Evolutionary conservation across 2,329 filamentous ascomycete species (phyloP).

Genomic region (Aspergillus floridensis): DNA sequence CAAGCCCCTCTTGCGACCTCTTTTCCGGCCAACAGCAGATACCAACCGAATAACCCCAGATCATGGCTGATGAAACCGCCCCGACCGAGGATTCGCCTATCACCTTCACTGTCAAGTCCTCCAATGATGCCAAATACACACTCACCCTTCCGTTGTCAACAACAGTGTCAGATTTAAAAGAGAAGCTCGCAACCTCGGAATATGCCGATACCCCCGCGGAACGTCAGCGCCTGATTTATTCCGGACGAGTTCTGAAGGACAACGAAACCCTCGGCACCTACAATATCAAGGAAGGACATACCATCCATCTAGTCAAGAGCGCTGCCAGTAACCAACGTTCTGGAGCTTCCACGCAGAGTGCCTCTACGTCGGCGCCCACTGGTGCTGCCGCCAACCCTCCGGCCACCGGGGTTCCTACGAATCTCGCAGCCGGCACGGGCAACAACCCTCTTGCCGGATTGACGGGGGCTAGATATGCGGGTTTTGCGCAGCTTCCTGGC

Average conservation of each 20-base stretch:
- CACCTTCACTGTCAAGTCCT: constrained; percentile 97
- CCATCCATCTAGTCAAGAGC: constrained; percentile 93
- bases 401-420: constrained; percentile 46
- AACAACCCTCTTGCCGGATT: constrained; percentile 88
- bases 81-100: constrained; percentile 67
- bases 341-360: constrained; percentile 52
- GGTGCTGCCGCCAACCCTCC: constrained; percentile 34
- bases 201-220: constrained; percentile 84
- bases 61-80: constrained; percentile 42
- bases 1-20: constrained; percentile 8
- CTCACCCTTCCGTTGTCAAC: constrained; percentile 76
- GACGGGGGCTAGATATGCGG: constrained; percentile 90
- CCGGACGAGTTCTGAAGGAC: constrained; percentile 94
- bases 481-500: constrained; percentile 82
- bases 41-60: constrained; percentile 13
- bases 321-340: constrained; percentile 78
- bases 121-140: constrained; percentile 79
- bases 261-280: constrained; percentile 78
- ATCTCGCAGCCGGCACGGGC: constrained; percentile 54
- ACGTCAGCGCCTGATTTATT: constrained; percentile 94
- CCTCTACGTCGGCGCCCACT: constrained; percentile 33
- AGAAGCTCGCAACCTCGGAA: constrained; percentile 75
- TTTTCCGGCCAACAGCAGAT: constrained; percentile 3
- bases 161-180: constrained; percentile 82
- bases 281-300: constrained; percentile 96